phyloP scores from a whole-genome alignment of 345 rosid species.

The Turritis glabra region DNA sequence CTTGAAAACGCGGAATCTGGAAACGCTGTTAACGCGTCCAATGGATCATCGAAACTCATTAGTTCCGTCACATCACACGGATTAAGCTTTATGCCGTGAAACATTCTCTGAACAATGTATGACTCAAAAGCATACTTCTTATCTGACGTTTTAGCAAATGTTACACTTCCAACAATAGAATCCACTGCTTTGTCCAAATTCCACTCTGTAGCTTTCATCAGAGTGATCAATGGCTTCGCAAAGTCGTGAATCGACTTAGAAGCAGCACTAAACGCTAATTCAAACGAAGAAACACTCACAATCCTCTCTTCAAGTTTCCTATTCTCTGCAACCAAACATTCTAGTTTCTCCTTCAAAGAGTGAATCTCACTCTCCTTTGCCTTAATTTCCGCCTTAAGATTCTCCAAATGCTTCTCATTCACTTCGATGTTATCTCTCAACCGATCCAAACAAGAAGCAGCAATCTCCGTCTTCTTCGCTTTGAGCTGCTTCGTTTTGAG shows the following conservation, averaged over 20 bases:
- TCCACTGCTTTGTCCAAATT: constrained; percentile 51
- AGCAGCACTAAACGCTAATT: constrained; percentile 42
- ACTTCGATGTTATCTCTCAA: constrained; percentile 42
- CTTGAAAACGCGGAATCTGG: constrained; percentile 52
- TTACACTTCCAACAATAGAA: constrained; percentile 47
- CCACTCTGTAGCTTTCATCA: constrained; percentile 71
- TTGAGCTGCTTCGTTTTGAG: constrained; percentile 39
- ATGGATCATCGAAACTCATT: constrained; percentile 50
- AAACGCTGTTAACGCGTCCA: constrained; percentile 44
- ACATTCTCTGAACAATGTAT: constrained; percentile 62
- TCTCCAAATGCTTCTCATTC: constrained; percentile 39
- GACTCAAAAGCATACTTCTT: constrained; percentile 73
- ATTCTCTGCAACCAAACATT: constrained; percentile 41
- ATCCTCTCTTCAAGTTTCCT: constrained; percentile 40
- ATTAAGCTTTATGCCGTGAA: constrained; percentile 41
- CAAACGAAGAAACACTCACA: constrained; percentile 40
- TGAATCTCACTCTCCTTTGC: constrained; percentile 46
- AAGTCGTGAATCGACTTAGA: constrained; percentile 62
- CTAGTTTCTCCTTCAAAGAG: constrained; percentile 35
- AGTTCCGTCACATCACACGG: constrained; percentile 43
- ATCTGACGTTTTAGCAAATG: constrained; percentile 46
- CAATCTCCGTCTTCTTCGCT: constrained; percentile 24
- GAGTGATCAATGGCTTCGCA: constrained; percentile 60
- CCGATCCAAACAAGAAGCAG: constrained; percentile 31
- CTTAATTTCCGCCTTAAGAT: constrained; percentile 2